These are phyloP conservation scores for Bocquillonia castaneifolia DNA, from an alignment of 441 rosid species.

Conservation along the genomic window DNA sequence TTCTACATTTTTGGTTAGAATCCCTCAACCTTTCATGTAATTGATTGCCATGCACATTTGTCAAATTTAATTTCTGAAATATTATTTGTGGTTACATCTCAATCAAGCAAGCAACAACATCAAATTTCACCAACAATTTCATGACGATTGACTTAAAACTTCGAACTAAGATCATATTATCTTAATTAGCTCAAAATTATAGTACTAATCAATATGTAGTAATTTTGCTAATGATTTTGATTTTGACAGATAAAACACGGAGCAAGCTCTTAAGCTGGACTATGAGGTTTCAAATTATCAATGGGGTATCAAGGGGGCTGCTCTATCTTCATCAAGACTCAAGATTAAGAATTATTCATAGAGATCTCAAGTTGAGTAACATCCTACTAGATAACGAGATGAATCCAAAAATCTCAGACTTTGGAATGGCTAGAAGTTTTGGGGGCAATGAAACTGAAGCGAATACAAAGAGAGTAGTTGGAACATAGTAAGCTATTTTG, in stretches of 20 bases:
- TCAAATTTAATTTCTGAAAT: no score
- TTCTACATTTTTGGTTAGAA: conserved; percentile 32
- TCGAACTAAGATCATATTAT: no score
- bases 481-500: conserved; percentile 37
- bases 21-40: neutral
- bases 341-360: neutral
- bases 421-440: conserved; percentile 34
- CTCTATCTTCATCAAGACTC: conserved; percentile 41
- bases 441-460: neutral
- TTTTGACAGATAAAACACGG: conserved; percentile 20
- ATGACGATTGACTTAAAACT: no score
- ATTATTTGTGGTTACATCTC: neutral
- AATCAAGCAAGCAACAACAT: no score
- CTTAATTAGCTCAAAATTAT: neutral
- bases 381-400: neutral
- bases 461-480: neutral
- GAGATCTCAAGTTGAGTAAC: neutral
- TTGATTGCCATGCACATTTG: neutral
- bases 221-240: neutral
- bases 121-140: no score
- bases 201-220: neutral
- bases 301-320: conserved; percentile 39
- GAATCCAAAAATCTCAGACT: conserved; percentile 50
- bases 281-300: conserved; percentile 28
- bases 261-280: conserved; percentile 25